Evolutionary conservation across 208 protist species (phyloP).

Genomic region (Wallacemonas sp.): DNA sequence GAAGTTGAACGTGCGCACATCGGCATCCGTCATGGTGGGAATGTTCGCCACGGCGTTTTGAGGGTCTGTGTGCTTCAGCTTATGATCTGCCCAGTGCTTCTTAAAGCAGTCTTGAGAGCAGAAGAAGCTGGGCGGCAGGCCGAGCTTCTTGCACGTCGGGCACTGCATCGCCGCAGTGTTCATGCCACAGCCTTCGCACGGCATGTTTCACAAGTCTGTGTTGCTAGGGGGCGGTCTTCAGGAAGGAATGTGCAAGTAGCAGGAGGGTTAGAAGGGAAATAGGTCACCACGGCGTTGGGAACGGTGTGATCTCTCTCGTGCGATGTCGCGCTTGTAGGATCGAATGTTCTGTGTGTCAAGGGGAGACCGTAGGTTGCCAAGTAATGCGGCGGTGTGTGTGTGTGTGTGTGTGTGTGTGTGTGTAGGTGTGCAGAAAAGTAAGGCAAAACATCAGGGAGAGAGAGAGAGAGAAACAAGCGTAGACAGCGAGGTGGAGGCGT

Average conservation of each 20-base stretch:
- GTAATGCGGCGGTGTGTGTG: neutral
- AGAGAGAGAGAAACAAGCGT: neutral
- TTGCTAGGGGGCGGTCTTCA: neutral
- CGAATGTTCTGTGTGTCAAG: neutral
- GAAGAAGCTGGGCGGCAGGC: constrained; percentile 88
- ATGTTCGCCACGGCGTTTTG: constrained; percentile 63
- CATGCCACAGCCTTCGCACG: constrained; percentile 85
- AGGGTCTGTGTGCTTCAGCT: constrained; percentile 78
- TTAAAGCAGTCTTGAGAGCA: constrained; percentile 89
- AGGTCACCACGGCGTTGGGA: too few species aligned
- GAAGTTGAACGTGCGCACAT: constrained; percentile 77
- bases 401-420: neutral
- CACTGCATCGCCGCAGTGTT: constrained; percentile 80
- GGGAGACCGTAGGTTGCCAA: neutral
- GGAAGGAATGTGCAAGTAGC: neutral
- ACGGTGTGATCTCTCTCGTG: neutral
- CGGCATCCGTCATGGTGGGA: constrained; percentile 82
- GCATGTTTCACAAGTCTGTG: constrained; percentile 25
- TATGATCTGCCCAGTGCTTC: constrained; percentile 83
- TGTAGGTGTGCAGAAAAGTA: constrained; percentile 3
- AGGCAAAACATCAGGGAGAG: constrained; percentile 3
- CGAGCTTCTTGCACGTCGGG: constrained; percentile 89
- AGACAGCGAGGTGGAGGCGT: too few species aligned
- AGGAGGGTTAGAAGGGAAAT: too few species aligned
- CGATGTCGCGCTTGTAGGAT: neutral